Percentiles rank a stretch among this genome's conserved stretches.
Conservation (phyloP, 108 stramenopile species). For the Skeletonema marinoi region DNA sequence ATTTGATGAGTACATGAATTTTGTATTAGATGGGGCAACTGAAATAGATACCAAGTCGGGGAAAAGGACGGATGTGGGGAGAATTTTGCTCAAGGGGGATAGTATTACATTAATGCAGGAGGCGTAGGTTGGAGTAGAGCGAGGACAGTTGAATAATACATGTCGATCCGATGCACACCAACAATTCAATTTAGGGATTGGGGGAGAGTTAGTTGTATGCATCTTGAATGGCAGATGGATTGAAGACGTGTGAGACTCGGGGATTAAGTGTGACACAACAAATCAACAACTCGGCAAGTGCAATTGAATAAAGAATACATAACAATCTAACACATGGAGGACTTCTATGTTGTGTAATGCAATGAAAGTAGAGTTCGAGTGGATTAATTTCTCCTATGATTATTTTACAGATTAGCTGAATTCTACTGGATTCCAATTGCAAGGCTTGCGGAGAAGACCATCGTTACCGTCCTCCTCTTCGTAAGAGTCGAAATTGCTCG, state of each 20-base stretch:
- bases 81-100: conserved; percentile 99
- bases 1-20: conserved; percentile 89
- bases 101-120: conserved; percentile 95
- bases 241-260: not conserved
- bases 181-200: not conserved
- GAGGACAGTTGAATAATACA: not conserved
- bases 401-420: not conserved
- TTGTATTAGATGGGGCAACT: conserved; percentile 92
- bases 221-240: not conserved
- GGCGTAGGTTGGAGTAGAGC: conserved; percentile 35
- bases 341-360: too few species aligned
- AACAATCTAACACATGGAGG: too few species aligned
- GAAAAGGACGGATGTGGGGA: conserved; percentile 73
- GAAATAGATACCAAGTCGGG: conserved; percentile 85
- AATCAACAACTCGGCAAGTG: not conserved
- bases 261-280: not conserved
- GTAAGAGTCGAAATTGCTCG: conserved; percentile 52
- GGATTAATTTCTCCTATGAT: not conserved
- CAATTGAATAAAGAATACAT: not conserved
- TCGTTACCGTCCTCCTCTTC: conserved; percentile 22
- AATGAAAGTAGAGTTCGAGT: not conserved
- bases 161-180: not conserved
- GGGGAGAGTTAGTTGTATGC: conserved; percentile 3
- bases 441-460: not conserved
- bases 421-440: not conserved